Base-by-base conservation (phyloP, 2,329 filamentous ascomycete species). In the Diaporthe capsici region DNA sequence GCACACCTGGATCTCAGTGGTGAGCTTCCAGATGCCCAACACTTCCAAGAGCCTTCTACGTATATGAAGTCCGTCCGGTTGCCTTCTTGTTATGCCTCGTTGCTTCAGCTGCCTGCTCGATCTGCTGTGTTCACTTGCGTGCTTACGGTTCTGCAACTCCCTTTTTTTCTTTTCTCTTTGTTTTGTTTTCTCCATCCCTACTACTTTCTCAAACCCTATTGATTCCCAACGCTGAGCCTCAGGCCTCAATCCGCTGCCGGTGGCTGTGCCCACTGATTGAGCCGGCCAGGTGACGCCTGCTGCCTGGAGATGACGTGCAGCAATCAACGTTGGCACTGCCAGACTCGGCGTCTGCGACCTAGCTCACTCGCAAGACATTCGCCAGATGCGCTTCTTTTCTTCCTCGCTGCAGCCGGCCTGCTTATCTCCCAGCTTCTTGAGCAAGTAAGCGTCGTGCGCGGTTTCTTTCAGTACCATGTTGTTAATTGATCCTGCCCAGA, bases 241-340 rank as follows among this genome's bases (percentile, higher is more conserved):
- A 53, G 49, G 65, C 65, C 55, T 10, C 49, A 34, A 31, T n/a
- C 9, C 1, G 65, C n/a, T 70, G 49, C 65, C n/a, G 65, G 65
- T 70, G 65, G 65, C 65, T 55, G 65, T 70, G 65, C 34, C 65
- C 49, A 55, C 34, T 55, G 49, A 15, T 17, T 65, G 61, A 65
- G 25, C 61, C 13, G 25, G 37, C 49, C 65, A 31, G 34, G 31
- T 49, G n/a, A 55, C 34, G 34, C 9, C 65, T 70, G 65, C 65
- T 70, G 65, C 65, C 65, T 70, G 49, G 65, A 68, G 31, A 39
- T 53, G 65, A 68, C 65, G 31, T 68, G 65, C 65, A 53, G 65
- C 65, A 68, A 39, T 37, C 47, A 53, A 37, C 47, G 22, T 15
- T 37, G 44, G 63, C 63, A 68, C 44, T 68, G 63, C 44, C 61